A percentile compares a stretch with the other conserved stretches of the same genome.
Evolutionary conservation across 345 rosid species (phyloP).

Genomic region (Capsella bursapastoris): DNA sequence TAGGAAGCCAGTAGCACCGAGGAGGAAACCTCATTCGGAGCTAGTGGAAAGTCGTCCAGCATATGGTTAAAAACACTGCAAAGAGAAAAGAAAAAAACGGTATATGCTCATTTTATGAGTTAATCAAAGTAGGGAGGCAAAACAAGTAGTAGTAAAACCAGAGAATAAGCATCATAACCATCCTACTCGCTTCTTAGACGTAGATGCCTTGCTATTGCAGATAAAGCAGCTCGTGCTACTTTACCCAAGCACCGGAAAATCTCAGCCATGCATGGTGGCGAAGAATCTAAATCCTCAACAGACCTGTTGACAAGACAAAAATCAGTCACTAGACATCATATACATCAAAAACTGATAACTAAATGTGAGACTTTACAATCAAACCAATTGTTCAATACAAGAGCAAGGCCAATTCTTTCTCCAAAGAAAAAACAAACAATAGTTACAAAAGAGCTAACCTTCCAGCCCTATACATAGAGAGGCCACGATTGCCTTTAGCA

Average conservation of each 20-base stretch:
- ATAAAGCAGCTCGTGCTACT: slow-evolving; percentile 89
- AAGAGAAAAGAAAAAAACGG: neutral
- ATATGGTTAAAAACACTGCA: slow-evolving; percentile 92
- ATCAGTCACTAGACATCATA: slow-evolving; percentile 7
- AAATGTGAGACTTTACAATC: neutral
- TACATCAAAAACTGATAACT: neutral
- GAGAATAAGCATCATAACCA: slow-evolving; percentile 44
- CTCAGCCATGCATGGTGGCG: slow-evolving; percentile 97
- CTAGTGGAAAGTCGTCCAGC: slow-evolving; percentile 91
- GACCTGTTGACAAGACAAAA: slow-evolving; percentile 55
- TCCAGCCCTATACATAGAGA: slow-evolving; percentile 87
- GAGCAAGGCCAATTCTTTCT: neutral
- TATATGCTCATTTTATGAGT: slow-evolving; percentile 27
- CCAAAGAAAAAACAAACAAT: neutral
- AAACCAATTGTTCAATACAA: slow-evolving; percentile 7
- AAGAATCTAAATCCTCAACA: slow-evolving; percentile 86
- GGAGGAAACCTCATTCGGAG: slow-evolving; percentile 85
- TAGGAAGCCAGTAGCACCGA: slow-evolving; percentile 83
- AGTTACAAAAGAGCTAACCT: slow-evolving; percentile 51
- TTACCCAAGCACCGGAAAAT: slow-evolving; percentile 89
- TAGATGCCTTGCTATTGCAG: slow-evolving; percentile 89
- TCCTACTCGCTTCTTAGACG: slow-evolving; percentile 96
- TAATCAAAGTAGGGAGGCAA: neutral
- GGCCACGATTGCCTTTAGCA: slow-evolving; percentile 66
- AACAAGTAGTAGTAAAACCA: slow-evolving; percentile 7